Base-by-base conservation (phyloP, 495 filamentous ascomycete species). In the Parathielavia appendiculata region DNA sequence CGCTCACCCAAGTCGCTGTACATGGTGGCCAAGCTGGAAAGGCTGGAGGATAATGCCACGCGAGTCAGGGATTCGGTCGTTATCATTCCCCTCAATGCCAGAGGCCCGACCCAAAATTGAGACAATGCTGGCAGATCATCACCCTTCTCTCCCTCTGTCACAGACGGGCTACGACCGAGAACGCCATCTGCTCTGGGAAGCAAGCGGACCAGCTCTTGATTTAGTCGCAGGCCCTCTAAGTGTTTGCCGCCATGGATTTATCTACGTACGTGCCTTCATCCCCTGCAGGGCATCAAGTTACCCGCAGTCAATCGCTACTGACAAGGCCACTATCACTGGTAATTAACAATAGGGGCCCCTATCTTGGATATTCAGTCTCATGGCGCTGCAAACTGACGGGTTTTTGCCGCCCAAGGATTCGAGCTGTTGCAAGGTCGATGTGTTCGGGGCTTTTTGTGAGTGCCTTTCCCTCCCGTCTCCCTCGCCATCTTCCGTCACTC, bases 71-170 rank as follows among this genome's bases (percentile, higher is more conserved):
- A 50, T 1, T 57, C 54, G 32, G 54, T 57, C 1, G 22, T 16
- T 11, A 56, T 20, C 41, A n/a, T 19, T 13, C 9, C 12, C 19
- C 47, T 32, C 11, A 23, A 19, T 19, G n/a, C n/a, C n/a, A n/a
- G n/a, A n/a, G n/a, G n/a, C n/a, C n/a, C n/a, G n/a, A n/a, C n/a
- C n/a, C n/a, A n/a, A n/a, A n/a, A n/a, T n/a, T n/a, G n/a, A 12
- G 19, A 7, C 14, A 54, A 26, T 22, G 14, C 14, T 3, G 6
- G 22, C 22, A 56, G 54, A 56, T 56, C 19, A 56, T 48, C 6
- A 56, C 54, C 4, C 54, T 56, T 9, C 54, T 56, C n/a, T 41
- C 47, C 14, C 19, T 56, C 4, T 20, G 54, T 6, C 54, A 56
- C 32, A 41, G 54, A 13, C 54, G 48, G 19, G 54, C 43, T 5